phyloP scores from a whole-genome alignment of 148 eudicot genomes.

The Vaccinium myrtillus region DNA sequence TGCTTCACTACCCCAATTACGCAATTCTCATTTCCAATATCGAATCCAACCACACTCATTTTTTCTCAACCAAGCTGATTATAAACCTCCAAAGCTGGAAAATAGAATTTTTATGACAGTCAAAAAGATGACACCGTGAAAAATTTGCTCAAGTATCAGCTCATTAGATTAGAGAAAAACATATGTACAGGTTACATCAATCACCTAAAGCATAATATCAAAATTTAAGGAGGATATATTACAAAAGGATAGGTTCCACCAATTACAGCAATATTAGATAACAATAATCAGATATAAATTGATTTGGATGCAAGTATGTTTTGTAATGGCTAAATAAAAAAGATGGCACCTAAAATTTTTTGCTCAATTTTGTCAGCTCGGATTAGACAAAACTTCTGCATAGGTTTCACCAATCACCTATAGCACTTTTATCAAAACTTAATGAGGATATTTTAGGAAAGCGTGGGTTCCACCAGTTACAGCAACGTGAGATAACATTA shows the following conservation, averaged over 20 bases:
- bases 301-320: not conserved
- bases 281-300: not conserved
- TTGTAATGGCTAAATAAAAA: not conserved
- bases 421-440: not conserved
- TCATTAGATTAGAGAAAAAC: not conserved
- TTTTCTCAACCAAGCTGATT: not conserved
- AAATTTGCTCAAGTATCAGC: not conserved
- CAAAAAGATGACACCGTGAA: not conserved
- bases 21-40: constrained; percentile 90
- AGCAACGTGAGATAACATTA: not conserved
- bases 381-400: not conserved
- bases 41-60: constrained; percentile 87
- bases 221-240: not conserved
- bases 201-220: not conserved
- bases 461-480: too few relatives aligned
- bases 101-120: not conserved
- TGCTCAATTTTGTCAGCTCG: not conserved
- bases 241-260: not conserved
- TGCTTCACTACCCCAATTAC: constrained; percentile 78
- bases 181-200: too few relatives aligned
- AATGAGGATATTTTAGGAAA: not conserved
- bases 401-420: too few relatives aligned
- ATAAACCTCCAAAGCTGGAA: constrained; percentile 11
- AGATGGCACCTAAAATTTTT: not conserved
- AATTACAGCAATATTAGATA: not conserved